Evolutionary conservation across 140 eudicot genomes (phyloP).

Genomic region (Senecio squalidus): DNA sequence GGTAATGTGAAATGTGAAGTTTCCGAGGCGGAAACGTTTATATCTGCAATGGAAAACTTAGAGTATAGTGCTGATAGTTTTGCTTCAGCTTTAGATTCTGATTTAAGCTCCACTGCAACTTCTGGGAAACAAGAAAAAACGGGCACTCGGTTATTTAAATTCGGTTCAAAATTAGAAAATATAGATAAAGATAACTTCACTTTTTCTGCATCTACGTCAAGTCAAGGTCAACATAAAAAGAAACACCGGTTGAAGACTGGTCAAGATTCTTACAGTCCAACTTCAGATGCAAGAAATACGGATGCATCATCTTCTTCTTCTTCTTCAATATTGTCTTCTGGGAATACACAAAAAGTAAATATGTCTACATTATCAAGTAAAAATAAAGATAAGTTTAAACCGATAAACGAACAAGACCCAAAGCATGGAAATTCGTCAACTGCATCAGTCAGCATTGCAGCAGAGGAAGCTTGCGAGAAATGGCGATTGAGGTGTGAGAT

Average conservation of each 20-base stretch:
- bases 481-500: constrained; percentile 82
- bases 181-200: constrained; percentile 43
- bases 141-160: constrained; percentile 32
- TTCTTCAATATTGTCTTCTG: constrained; percentile 36
- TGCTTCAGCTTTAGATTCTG: constrained; percentile 54
- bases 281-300: constrained; percentile 30
- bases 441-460: constrained; percentile 58
- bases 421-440: constrained; percentile 34
- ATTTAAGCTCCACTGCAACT: constrained; percentile 49
- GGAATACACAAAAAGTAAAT: constrained; percentile 28
- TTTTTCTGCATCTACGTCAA: constrained; percentile 69
- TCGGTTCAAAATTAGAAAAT: constrained; percentile 44
- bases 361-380: constrained; percentile 28
- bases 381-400: constrained; percentile 25
- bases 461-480: constrained; percentile 85
- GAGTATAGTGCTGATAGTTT: constrained; percentile 54
- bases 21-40: constrained; percentile 72
- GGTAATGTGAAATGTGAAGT: constrained; percentile 29
- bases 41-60: constrained; percentile 59
- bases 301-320: constrained; percentile 41
- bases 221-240: constrained; percentile 60
- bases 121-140: constrained; percentile 45
- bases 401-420: constrained; percentile 33
- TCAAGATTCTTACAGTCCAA: constrained; percentile 43
- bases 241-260: constrained; percentile 51